Percentiles rank a stretch among this genome's conserved stretches.
Conservation (phyloP, 352 stramenopile genomes). For the Phytopythium chamaehyphon region DNA sequence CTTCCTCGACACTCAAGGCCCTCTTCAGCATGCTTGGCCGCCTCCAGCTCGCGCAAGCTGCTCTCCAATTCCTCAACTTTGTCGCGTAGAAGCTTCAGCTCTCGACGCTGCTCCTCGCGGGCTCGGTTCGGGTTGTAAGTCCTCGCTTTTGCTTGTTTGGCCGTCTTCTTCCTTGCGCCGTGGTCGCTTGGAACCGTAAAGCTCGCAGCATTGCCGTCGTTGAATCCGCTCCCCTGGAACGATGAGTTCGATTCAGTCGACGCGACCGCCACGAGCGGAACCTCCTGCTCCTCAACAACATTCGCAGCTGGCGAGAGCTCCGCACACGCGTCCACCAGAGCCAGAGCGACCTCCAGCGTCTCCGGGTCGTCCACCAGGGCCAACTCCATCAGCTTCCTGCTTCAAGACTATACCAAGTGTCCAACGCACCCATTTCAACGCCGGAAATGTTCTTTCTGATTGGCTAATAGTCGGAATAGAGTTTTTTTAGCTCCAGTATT, state of each 20-base stretch:
- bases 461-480: background rate
- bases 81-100: slow-evolving; percentile 34
- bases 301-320: background rate
- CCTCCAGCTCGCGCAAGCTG: slow-evolving; percentile 23
- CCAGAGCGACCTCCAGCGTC: slow-evolving; percentile 22
- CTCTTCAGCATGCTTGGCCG: slow-evolving; percentile 2
- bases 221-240: background rate
- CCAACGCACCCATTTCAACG: no score
- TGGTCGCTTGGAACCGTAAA: no score
- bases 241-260: background rate
- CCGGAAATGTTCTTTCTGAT: background rate
- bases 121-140: slow-evolving; percentile 35
- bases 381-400: slow-evolving; percentile 23
- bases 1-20: no score
- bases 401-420: no score
- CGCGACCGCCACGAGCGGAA: slow-evolving; percentile 14
- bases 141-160: slow-evolving; percentile 20
- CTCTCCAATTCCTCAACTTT: slow-evolving; percentile 37
- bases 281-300: slow-evolving; percentile 1
- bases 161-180: slow-evolving; percentile 6
- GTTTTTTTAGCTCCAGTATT: no score
- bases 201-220: background rate
- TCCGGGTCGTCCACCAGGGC: slow-evolving; percentile 21
- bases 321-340: slow-evolving; percentile 27
- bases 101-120: slow-evolving; percentile 29